A percentile compares a stretch with the other conserved stretches of the same genome.
Conservation (phyloP, 148 eudicot species). For the Rhododendron griersonianum region DNA sequence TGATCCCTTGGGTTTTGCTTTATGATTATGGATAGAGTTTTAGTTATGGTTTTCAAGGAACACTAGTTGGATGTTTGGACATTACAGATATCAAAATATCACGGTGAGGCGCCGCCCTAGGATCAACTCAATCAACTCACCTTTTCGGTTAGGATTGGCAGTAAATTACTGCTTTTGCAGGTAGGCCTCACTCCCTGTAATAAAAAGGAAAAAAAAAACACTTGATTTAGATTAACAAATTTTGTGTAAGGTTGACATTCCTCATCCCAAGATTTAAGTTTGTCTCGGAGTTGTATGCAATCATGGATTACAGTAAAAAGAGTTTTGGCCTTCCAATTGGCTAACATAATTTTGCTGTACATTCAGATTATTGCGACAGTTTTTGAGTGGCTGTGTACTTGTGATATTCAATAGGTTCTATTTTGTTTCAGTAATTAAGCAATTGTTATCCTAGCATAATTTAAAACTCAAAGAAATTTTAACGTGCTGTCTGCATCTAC, state of each 20-base stretch:
- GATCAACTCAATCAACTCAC: background rate
- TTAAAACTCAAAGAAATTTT: background rate
- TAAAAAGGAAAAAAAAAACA: background rate
- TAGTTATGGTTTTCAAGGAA: background rate
- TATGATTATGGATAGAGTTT: background rate
- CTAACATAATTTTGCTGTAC: background rate
- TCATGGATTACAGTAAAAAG: background rate
- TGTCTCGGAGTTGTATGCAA: background rate
- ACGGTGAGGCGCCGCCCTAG: background rate
- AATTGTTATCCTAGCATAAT: background rate
- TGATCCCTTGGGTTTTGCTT: background rate
- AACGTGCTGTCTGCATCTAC: background rate
- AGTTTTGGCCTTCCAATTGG: background rate
- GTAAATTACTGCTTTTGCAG: background rate
- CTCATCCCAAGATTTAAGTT: background rate
- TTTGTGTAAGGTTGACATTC: background rate
- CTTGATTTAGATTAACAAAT: background rate
- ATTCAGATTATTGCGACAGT: background rate
- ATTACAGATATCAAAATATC: background rate
- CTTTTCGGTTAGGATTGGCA: background rate
- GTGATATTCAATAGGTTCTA: background rate
- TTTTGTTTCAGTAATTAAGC: background rate
- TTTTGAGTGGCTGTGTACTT: background rate
- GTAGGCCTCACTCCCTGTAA: background rate
- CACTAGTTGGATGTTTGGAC: background rate